Evolutionary conservation across 371 early-diverging fungal species (phyloP), one percentile per base, ranked within the genome.

Genomic region (Apophysomyces elegans): DNA sequence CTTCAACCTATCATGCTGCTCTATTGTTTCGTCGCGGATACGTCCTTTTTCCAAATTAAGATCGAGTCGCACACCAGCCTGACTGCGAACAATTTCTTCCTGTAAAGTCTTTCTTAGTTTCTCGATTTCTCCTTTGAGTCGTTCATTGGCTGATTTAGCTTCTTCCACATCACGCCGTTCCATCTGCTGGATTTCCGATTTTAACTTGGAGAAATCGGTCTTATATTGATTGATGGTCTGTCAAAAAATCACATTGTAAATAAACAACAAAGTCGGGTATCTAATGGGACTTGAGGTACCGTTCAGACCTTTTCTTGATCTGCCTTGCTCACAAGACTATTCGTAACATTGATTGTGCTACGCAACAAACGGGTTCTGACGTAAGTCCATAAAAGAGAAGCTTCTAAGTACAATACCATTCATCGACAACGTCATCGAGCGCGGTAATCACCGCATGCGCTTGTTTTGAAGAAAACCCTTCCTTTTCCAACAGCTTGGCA

Each of bases 31-130:
- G 63, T 94, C 93, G 2, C 95, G 85, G 26, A 95, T 92, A 46
- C 95, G 80, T 7, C 94, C 95, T 79, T 96, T 96, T 66, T 97
- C 98, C 64, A 95, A 69, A 62, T 90, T 91, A 72, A 97, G 78
- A 69, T 97, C 98, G 59, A 96, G 76, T 16, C 96, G 83, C 6
- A 95, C 95, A 8, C 92, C 92, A 0, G 95, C 91, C 75, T 96
- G 95, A 59, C 95, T 90, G 12, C 95, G 79, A 5, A 89, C 84
- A n/a, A 95, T 83, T 64, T 96, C 97, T 68, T 97, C 96, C 18
- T 89, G 81, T 47, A 95, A 73, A 12, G 86, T 81, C 61, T 90
- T 89, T 63, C 90, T 92, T 37, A 96, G 75, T 68, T 93, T 94
- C 58, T 93, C 93, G 7, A 95, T 88, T 61, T 96, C 95, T 11